These are phyloP conservation scores for Schizothecium vesticola DNA, from an alignment of 495 filamentous ascomycete genomes.

Conservation along the genomic window DNA sequence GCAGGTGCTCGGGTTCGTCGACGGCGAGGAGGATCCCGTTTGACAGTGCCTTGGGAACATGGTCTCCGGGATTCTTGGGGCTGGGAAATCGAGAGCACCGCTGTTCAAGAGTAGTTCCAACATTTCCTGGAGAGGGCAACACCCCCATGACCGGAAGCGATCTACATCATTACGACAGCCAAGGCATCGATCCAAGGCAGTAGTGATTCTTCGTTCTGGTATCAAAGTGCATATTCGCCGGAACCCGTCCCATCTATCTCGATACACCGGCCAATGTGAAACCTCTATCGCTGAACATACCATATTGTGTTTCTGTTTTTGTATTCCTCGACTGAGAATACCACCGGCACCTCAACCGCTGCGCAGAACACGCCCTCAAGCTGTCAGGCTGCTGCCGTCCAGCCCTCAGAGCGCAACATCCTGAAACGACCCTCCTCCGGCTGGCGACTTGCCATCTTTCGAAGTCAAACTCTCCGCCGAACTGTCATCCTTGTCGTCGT, in stretches of 20 bases:
- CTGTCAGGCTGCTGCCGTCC: too few relatives aligned
- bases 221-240: neutral
- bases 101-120: too few relatives aligned
- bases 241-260: neutral
- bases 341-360: neutral
- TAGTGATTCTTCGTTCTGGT: neutral
- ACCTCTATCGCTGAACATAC: neutral
- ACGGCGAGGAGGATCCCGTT: too few relatives aligned
- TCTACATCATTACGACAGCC: neutral
- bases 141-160: neutral
- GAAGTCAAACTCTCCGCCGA: conserved; percentile 2
- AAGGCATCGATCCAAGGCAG: neutral
- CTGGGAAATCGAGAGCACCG: too few relatives aligned
- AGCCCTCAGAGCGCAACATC: conserved; percentile 45
- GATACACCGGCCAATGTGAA: neutral
- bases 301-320: neutral
- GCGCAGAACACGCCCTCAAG: too few relatives aligned
- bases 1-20: too few relatives aligned
- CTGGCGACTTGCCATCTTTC: conserved; percentile 36
- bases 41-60: too few relatives aligned
- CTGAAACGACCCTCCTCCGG: conserved; percentile 47
- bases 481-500: conserved; percentile 17
- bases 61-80: too few relatives aligned
- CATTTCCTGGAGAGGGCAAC: too few relatives aligned
- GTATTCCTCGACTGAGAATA: neutral